Evolutionary conservation across 164 flowering plant species (phyloP), one percentile per base, ranked within the genome.

Genomic region (Aristolochia contorta): DNA sequence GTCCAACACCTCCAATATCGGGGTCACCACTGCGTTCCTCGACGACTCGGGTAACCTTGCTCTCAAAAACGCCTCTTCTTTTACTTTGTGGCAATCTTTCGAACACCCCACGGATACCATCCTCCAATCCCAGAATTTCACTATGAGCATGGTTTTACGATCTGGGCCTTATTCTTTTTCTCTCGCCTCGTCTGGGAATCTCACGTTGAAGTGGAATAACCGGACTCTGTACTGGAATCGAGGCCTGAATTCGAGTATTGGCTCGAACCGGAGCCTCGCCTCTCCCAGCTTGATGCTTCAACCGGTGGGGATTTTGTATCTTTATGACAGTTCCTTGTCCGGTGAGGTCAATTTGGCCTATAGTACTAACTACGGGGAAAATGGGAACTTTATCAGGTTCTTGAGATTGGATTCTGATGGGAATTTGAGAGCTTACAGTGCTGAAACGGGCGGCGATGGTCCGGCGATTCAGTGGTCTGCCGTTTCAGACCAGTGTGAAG

Each of bases 321-420:
- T 92, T 24, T 68, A 19, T 19, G 96, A 87, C 72, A 54, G 55
- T 2, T 58, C 48, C 16, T 64, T 85, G 22, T 0, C 75, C 1
- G 47, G 27, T n/a, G 61, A 75, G 2, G 71, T 41, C 0, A 59
- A 57, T 16, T 30, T 82, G 59, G 84, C 80, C 60, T 89, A 85
- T 62, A 82, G 93, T 46, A 84, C 77, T 58, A 95, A 92, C 72
- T 92, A 87, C 59, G 95, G 79, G 0, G 96, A 84, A 16, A 75
- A 65, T 37, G 74, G 60, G 32, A 73, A 74, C 63, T 48, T 69
- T 2, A 46, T 85, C n/a, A 82, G 96, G 79, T 78, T 79, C 59
- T 18, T 89, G 62, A 82, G 65, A 72, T 65, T 91, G 30, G 96
- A 78, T 56, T 61, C 62, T 62, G 98, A 91, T 83, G 98, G 98